Percentiles rank a stretch among this genome's conserved stretches.
phyloP scores from a whole-genome alignment of 371 early-diverging fungal species.

The Nosema muscidifuracis region DNA sequence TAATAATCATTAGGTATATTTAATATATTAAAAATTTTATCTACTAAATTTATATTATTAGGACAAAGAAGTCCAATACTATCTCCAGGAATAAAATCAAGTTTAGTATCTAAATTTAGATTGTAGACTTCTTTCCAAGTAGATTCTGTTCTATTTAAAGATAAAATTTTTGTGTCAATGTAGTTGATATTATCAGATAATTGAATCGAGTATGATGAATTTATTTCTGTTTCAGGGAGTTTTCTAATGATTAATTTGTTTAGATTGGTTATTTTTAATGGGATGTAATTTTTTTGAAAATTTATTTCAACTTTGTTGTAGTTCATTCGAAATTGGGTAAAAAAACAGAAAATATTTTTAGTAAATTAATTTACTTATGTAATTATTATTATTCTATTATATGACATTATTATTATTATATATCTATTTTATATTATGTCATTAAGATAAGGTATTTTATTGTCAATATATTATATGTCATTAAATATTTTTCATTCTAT shows the following conservation, averaged over 20 bases:
- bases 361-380: no score
- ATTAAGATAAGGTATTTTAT: no score
- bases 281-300: background rate
- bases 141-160: slow-evolving; percentile 12
- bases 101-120: slow-evolving; percentile 17
- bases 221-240: no score
- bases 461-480: no score
- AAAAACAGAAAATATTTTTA: no score
- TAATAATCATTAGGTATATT: background rate
- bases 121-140: slow-evolving; percentile 46
- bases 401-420: no score
- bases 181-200: background rate
- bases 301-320: background rate
- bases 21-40: background rate
- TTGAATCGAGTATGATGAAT: background rate
- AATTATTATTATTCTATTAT: no score
- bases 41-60: slow-evolving; percentile 27
- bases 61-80: slow-evolving; percentile 42
- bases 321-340: background rate
- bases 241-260: background rate
- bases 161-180: background rate
- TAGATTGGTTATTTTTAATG: background rate
- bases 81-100: slow-evolving; percentile 41
- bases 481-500: no score
- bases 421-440: no score